Base-by-base conservation (phyloP, 306 rosid species). In the Corylus americana region DNA sequence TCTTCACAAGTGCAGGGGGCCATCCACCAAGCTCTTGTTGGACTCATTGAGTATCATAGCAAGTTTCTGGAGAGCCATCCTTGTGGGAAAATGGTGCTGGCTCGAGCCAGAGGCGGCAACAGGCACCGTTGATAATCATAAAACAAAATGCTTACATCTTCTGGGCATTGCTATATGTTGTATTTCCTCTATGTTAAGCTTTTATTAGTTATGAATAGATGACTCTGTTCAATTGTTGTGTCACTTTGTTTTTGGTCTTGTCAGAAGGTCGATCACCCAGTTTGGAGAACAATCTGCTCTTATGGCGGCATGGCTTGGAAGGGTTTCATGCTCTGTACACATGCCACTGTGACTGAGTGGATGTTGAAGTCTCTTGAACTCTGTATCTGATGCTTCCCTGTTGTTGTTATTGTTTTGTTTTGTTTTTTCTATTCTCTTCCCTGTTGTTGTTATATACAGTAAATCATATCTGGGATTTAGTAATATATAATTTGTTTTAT, bases 21-120 rank as follows among this genome's bases (percentile, higher is more conserved):
- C 49, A 31, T 12, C 22, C 82, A 64, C 10, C 37, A 22, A 27
- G 55, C 51, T 63, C 78, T 82, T 54, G 75, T 80, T 7, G 11
- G 59, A 14, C 51, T 54, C 16, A 55, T 72, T 55, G 27, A 48
- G 20, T 14, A 37, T 51, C 39, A 54, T 29, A 62, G 10, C 45
- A 54, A 29, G 18, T 47, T n/a, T 29, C 69, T 85, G 27, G 63
- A 73, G 12, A 77, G 64, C 72, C 82, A 85, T 78, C 70, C 42
- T 1, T 14, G 78, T 17, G 88, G 88, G 22, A 62, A 70, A 29
- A 49, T 70, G 59, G 85, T 85, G 58, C 44, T 84, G 2, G 74
- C 64, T 2, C 22, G 45, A 63, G 12, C 63, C 35, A 55, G 51
- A 51, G 51, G 59, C 10, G 51, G 59, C 10, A 20, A 54, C 49